A percentile compares a stretch with the other conserved stretches of the same genome.
These are phyloP conservation scores for Biancaea sappan DNA, from an alignment of 306 rosid species.

Conservation along the genomic window DNA sequence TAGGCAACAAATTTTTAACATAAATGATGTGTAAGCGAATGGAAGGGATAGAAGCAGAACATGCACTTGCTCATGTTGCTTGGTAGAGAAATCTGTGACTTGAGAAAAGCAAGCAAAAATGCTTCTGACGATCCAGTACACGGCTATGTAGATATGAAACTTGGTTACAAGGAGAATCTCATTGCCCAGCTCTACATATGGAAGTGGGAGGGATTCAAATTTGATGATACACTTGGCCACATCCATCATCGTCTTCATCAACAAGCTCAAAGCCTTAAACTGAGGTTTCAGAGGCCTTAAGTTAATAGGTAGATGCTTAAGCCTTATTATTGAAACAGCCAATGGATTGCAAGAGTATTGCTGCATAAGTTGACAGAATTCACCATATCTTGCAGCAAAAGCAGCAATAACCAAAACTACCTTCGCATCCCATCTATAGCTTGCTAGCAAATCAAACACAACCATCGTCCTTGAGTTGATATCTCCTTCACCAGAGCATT, in stretches of 20 bases:
- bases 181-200: slow-evolving; percentile 35
- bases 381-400: slow-evolving; percentile 57
- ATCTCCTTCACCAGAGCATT: slow-evolving; percentile 42
- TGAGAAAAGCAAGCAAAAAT: slow-evolving; percentile 55
- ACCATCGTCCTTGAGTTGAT: slow-evolving; percentile 47
- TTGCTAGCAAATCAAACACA: slow-evolving; percentile 59
- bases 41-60: slow-evolving; percentile 59
- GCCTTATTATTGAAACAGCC: slow-evolving; percentile 49
- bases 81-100: slow-evolving; percentile 41
- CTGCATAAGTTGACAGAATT: slow-evolving; percentile 55
- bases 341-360: slow-evolving; percentile 37
- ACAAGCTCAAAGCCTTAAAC: slow-evolving; percentile 47
- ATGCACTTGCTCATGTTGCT: slow-evolving; percentile 71
- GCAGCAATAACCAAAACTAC: slow-evolving; percentile 63
- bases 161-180: slow-evolving; percentile 31
- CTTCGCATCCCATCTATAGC: slow-evolving; percentile 65
- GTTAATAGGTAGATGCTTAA: slow-evolving; percentile 48
- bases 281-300: slow-evolving; percentile 35
- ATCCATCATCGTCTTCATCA: slow-evolving; percentile 58
- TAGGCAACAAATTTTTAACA: neutral
- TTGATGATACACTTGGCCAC: slow-evolving; percentile 58
- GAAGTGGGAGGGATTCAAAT: slow-evolving; percentile 52
- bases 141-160: slow-evolving; percentile 47
- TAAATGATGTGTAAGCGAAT: slow-evolving; percentile 19
- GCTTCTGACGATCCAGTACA: slow-evolving; percentile 65